Evolutionary conservation across 768 basidiomycete species (phyloP).

Genomic region (Boletus tomentosulus): DNA sequence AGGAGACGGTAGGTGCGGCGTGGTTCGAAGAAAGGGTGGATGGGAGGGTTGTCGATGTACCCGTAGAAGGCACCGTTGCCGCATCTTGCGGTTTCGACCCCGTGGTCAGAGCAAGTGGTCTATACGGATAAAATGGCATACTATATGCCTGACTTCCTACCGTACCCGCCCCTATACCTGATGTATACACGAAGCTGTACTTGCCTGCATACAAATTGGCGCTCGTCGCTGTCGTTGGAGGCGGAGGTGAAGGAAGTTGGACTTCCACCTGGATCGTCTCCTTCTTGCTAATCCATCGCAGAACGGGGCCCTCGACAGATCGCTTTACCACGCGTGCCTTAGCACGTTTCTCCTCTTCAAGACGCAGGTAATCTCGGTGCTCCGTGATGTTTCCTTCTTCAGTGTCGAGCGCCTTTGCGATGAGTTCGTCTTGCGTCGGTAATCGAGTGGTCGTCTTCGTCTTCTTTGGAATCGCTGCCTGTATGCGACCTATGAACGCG

Average conservation of each 20-base stretch:
- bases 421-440: conserved; percentile 79
- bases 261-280: conserved; percentile 52
- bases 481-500: conserved; percentile 1
- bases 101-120: conserved; percentile 13
- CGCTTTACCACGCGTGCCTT: conserved; percentile 56
- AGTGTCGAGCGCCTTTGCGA: conserved; percentile 77
- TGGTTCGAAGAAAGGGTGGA: conserved; percentile 1
- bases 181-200: conserved; percentile 20
- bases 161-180: conserved; percentile 1
- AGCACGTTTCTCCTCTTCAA: conserved; percentile 80
- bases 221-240: conserved; percentile 17
- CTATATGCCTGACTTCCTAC: conserved; percentile 21
- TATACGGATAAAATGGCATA: conserved; percentile 27
- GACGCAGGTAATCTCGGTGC: conserved; percentile 71
- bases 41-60: neutral
- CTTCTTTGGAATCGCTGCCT: conserved; percentile 64
- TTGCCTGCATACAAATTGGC: conserved; percentile 12
- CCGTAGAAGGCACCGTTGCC: neutral
- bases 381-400: conserved; percentile 82
- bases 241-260: conserved; percentile 22
- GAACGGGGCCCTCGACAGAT: conserved; percentile 58
- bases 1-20: neutral
- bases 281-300: conserved; percentile 66
- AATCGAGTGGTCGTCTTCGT: conserved; percentile 46
- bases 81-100: conserved; percentile 8